Evolutionary conservation across 495 filamentous ascomycete genomes (phyloP).

Genomic region (Achaetomiella virescens): DNA sequence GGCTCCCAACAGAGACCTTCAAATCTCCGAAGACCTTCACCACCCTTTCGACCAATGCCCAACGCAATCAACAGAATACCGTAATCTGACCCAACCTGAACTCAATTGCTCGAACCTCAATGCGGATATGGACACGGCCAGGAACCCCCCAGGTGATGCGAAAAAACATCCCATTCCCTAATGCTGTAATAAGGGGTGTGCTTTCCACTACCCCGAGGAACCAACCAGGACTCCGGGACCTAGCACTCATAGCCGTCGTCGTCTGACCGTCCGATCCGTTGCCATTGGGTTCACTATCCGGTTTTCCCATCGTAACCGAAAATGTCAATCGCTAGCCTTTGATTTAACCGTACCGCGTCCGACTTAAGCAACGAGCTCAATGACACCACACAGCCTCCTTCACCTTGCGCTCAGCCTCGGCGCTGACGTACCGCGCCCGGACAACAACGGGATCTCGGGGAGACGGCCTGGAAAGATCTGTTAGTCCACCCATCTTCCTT

Average conservation of each 20-base stretch:
- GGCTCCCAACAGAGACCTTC: too few species aligned
- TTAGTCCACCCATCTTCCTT: not conserved
- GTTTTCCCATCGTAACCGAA: conserved; percentile 30
- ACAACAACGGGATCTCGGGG: conserved; percentile 31
- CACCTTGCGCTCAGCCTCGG: conserved; percentile 35
- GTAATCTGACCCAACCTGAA: not conserved
- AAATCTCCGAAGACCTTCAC: too few species aligned
- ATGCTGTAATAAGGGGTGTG: conserved; percentile 29
- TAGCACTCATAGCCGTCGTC: conserved; percentile 22
- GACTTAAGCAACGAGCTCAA: conserved; percentile 32
- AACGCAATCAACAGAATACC: not conserved
- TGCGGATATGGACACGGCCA: conserved; percentile 12
- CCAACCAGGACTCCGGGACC: conserved; percentile 33
- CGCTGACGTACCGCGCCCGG: conserved; percentile 30
- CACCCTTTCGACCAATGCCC: not conserved
- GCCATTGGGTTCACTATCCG: conserved; percentile 24
- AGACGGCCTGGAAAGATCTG: conserved; percentile 23
- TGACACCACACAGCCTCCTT: conserved; percentile 31
- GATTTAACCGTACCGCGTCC: conserved; percentile 22
- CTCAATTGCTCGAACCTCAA: conserved; percentile 15
- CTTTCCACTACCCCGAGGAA: conserved; percentile 22
- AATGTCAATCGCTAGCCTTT: conserved; percentile 32
- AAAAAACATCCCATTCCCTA: conserved; percentile 33
- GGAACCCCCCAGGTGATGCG: conserved; percentile 19
- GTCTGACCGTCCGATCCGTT: conserved; percentile 23